phyloP scores from a whole-genome alignment of 2,329 filamentous ascomycete genomes.

The Ciborinia camelliae region DNA sequence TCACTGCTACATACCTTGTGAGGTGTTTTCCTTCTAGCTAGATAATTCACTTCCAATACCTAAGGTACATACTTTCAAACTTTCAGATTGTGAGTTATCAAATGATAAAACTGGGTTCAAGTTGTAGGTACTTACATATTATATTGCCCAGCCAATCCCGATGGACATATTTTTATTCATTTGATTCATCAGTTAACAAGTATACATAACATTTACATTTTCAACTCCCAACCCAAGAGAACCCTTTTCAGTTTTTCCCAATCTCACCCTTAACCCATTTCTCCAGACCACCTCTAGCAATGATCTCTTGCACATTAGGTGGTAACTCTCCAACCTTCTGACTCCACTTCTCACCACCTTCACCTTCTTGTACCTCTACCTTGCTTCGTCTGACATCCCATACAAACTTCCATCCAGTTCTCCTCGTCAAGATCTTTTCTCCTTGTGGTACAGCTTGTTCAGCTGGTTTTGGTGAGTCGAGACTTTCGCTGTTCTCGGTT shows the following conservation, averaged over 20 bases:
- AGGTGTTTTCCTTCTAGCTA: background rate
- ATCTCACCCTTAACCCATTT: slow-evolving; percentile 61
- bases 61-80: no score
- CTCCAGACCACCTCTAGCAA: slow-evolving; percentile 73
- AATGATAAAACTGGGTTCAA: background rate
- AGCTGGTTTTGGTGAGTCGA: slow-evolving; percentile 49
- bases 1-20: background rate
- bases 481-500: slow-evolving; percentile 46
- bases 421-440: slow-evolving; percentile 59
- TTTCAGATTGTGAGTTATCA: no score
- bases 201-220: background rate
- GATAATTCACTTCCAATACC: background rate
- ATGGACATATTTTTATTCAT: background rate
- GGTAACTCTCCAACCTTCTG: slow-evolving; percentile 81
- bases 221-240: background rate
- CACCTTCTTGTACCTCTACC: slow-evolving; percentile 68
- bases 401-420: slow-evolving; percentile 77
- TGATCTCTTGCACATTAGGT: slow-evolving; percentile 82
- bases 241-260: slow-evolving; percentile 14
- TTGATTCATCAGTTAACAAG: background rate
- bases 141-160: no score
- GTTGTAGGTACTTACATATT: no score
- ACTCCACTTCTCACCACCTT: slow-evolving; percentile 62
- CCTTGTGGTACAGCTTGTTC: slow-evolving; percentile 40
- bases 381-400: slow-evolving; percentile 76